A percentile compares a stretch with the other conserved stretches of the same genome.
Conservation (phyloP, 1,139 yeast genomes). For the Pichiaceae sp. region DNA sequence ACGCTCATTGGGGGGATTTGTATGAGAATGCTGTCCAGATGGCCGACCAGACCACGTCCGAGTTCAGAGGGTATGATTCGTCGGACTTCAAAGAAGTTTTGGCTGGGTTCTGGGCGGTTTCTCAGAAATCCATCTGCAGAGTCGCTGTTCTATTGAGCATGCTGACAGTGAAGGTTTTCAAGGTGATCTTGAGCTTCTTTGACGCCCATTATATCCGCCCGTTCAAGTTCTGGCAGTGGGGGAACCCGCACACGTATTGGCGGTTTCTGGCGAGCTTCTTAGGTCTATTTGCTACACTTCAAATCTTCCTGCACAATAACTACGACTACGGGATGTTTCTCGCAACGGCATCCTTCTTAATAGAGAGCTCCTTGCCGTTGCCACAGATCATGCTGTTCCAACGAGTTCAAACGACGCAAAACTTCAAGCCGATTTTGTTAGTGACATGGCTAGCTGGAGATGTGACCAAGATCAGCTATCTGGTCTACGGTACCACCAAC, state of each 20-base stretch:
- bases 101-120: neutral
- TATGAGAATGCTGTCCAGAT: neutral
- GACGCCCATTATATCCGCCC: conserved; percentile 66
- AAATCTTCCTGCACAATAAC: conserved; percentile 33
- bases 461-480: conserved; percentile 63
- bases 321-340: conserved; percentile 45
- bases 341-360: conserved; percentile 65
- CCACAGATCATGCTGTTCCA: conserved; percentile 77
- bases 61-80: neutral
- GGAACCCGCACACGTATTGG: conserved; percentile 56
- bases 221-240: conserved; percentile 81
- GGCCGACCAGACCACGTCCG: neutral
- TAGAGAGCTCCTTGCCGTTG: conserved; percentile 77
- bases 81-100: neutral
- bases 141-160: conserved; percentile 11
- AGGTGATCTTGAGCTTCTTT: conserved; percentile 42
- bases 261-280: conserved; percentile 47
- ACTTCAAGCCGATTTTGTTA: conserved; percentile 66
- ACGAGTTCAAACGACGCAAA: conserved; percentile 62
- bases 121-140: conserved; percentile 6
- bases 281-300: conserved; percentile 31
- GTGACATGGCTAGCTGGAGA: conserved; percentile 90
- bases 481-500: conserved; percentile 63
- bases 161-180: conserved; percentile 21
- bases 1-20: conserved; percentile 14